Conservation (phyloP, 345 rosid species). For the Ceriops decandra region DNA sequence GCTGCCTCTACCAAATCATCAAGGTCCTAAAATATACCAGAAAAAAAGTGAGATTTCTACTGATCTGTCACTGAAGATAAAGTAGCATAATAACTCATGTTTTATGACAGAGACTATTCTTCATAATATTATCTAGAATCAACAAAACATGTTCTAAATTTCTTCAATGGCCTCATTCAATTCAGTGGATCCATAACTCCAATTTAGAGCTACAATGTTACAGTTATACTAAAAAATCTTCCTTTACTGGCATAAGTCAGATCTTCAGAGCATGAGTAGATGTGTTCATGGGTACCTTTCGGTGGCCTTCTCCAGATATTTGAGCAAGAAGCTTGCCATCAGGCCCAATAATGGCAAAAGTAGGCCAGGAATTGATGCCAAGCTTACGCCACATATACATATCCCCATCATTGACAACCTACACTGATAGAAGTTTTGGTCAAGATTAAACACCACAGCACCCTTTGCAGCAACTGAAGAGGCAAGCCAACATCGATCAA, state of each 20-base stretch:
- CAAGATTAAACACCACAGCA: not conserved
- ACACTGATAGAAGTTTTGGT: constrained; percentile 16
- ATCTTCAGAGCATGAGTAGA: constrained; percentile 8
- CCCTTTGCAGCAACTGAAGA: not conserved
- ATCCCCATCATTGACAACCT: constrained; percentile 97
- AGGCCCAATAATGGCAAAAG: constrained; percentile 84
- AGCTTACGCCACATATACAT: constrained; percentile 89
- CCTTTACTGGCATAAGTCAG: not conserved
- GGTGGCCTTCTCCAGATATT: constrained; percentile 80
- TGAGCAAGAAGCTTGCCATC: constrained; percentile 82
- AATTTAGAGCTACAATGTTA: too few relatives aligned
- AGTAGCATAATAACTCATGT: not conserved
- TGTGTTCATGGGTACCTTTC: constrained; percentile 50
- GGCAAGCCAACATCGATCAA: constrained; percentile 1
- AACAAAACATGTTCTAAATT: not conserved
- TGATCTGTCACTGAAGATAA: not conserved
- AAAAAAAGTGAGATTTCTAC: not conserved
- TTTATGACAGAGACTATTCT: not conserved
- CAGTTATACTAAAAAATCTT: too few relatives aligned
- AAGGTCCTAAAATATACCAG: constrained; percentile 54
- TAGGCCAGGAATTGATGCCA: constrained; percentile 95
- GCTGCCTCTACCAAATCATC: constrained; percentile 88
- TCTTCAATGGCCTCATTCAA: not conserved
- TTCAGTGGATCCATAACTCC: too few relatives aligned
- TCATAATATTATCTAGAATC: not conserved